Evolutionary conservation across 441 rosid species (phyloP).

Genomic region (Dalechampia spathulata): DNA sequence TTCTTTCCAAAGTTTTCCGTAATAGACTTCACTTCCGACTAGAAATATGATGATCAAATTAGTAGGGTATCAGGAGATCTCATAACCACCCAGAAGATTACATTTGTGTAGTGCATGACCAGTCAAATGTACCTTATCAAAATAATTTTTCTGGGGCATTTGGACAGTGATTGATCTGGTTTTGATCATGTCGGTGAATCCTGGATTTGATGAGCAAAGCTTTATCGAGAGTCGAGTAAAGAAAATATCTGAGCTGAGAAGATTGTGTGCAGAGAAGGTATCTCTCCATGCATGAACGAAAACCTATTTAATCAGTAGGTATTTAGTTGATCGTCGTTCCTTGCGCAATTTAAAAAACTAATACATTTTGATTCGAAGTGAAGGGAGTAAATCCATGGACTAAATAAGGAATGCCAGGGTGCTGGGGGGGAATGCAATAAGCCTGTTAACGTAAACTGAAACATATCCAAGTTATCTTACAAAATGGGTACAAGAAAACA

Average conservation of each 20-base stretch:
- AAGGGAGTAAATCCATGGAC: constrained; percentile 99
- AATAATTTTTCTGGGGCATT: neutral
- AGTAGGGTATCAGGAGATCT: too few relatives aligned
- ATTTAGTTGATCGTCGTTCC: neutral
- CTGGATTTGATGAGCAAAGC: constrained; percentile 98
- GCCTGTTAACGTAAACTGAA: too few relatives aligned
- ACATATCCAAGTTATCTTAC: too few relatives aligned
- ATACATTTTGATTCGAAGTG: neutral
- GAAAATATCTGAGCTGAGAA: constrained; percentile 90
- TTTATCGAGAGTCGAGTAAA: constrained; percentile 98
- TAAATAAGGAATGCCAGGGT: too few relatives aligned
- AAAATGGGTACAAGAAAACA: neutral
- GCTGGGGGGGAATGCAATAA: too few relatives aligned
- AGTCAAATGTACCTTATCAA: neutral
- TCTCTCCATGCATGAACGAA: neutral
- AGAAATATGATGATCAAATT: too few relatives aligned
- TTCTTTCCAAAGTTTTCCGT: too few relatives aligned
- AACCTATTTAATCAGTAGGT: neutral
- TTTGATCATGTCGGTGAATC: constrained; percentile 98
- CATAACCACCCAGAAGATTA: too few relatives aligned
- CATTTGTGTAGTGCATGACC: too few relatives aligned
- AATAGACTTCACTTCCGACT: too few relatives aligned
- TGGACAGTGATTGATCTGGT: constrained; percentile 84
- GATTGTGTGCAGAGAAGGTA: constrained; percentile 87
- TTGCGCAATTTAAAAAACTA: constrained; percentile 1